These are phyloP conservation scores for Mrakia gelida DNA, from an alignment of 768 basidiomycete genomes.

Conservation along the genomic window DNA sequence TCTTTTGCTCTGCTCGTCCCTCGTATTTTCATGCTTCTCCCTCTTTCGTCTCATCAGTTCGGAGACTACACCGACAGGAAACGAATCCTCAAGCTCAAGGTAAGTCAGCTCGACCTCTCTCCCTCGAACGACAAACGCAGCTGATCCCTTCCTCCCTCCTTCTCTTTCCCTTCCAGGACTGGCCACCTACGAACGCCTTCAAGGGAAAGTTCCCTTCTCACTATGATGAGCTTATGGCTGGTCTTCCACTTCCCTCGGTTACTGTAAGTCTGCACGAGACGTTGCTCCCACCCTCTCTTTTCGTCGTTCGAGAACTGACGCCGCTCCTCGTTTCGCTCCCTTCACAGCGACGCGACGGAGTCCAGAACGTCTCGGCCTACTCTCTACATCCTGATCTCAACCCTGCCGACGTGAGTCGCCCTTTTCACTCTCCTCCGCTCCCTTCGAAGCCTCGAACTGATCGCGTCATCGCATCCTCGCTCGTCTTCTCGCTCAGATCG, in stretches of 20 bases:
- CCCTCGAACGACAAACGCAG: no score
- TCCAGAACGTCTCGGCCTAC: constrained; percentile 81
- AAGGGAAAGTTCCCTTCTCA: background rate
- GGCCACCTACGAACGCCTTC: background rate
- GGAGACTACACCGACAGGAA: background rate
- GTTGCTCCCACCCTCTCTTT: background rate
- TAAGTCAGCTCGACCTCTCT: background rate
- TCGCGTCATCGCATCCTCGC: background rate
- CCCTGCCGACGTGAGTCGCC: constrained; percentile 2
- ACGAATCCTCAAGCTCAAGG: background rate
- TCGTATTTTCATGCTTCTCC: background rate
- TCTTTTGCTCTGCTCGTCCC: background rate
- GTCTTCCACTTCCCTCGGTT: background rate
- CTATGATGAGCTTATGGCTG: background rate
- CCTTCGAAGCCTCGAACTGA: background rate
- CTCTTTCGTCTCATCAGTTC: background rate
- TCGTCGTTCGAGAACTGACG: background rate
- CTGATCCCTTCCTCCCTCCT: background rate
- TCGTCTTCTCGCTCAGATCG: constrained; percentile 45
- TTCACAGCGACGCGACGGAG: constrained; percentile 66
- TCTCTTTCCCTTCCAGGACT: background rate
- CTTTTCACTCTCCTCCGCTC: constrained; percentile 24
- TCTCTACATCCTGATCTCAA: constrained; percentile 60
- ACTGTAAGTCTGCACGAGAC: background rate
- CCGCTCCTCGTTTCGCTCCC: background rate